Percentiles rank a stretch among this genome's conserved stretches.
Evolutionary conservation across 202 grass and related monocot species (phyloP).

Genomic region (Panicum virgatum): DNA sequence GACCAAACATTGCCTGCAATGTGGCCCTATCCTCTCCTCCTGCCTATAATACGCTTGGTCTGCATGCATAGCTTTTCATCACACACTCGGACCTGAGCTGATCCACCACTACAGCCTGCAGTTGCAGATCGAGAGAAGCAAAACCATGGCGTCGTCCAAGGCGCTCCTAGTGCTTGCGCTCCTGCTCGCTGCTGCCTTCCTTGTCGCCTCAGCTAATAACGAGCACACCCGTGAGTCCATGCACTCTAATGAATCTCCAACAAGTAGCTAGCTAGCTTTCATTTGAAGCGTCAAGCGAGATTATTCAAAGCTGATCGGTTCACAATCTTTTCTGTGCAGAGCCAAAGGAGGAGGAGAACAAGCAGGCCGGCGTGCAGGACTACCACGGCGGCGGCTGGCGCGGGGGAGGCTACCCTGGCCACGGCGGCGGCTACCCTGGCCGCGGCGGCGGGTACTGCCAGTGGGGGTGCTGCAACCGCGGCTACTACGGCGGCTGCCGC

Average conservation of each 20-base stretch:
- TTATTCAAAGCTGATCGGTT: not conserved
- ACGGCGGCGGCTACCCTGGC: slow-evolving; percentile 25
- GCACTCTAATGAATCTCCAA: too few species aligned
- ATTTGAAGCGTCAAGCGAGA: not conserved
- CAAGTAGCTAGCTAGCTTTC: not conserved
- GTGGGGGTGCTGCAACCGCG: slow-evolving; percentile 60
- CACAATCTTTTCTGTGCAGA: slow-evolving; percentile 25
- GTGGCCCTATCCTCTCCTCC: not conserved
- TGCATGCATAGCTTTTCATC: slow-evolving; percentile 36
- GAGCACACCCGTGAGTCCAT: slow-evolving; percentile 26
- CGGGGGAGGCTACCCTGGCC: slow-evolving; percentile 5
- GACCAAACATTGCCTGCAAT: too few species aligned
- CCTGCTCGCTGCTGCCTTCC: slow-evolving; percentile 49
- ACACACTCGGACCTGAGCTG: not conserved
- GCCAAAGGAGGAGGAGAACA: slow-evolving; percentile 2
- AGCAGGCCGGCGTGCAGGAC: slow-evolving; percentile 31
- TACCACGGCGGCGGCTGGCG: slow-evolving; percentile 3
- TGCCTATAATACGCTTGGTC: slow-evolving; percentile 30
- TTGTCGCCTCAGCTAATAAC: slow-evolving; percentile 48
- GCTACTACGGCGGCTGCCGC: slow-evolving; percentile 48
- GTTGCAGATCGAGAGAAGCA: not conserved
- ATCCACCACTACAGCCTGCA: not conserved
- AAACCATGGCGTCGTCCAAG: slow-evolving; percentile 53
- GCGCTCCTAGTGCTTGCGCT: slow-evolving; percentile 39
- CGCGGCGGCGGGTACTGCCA: slow-evolving; percentile 41